A percentile compares a stretch with the other conserved stretches of the same genome.
Evolutionary conservation across 805 yeast species (phyloP).

Genomic region (Lachancea sp.): DNA sequence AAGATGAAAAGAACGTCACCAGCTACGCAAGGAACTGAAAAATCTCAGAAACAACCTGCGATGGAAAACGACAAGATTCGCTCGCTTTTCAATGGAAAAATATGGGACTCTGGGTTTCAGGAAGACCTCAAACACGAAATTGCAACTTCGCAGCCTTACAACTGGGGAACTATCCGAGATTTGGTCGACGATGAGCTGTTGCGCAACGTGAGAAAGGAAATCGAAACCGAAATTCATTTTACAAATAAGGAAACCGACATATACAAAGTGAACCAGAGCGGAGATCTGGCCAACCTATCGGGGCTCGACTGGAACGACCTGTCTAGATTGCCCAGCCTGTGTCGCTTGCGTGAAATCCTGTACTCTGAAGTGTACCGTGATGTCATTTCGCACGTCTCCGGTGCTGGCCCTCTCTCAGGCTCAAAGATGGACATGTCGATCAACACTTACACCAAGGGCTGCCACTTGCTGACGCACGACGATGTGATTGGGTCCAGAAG

Average conservation of each 20-base stretch:
- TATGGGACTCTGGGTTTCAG: slow-evolving; percentile 42
- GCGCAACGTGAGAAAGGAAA: slow-evolving; percentile 77
- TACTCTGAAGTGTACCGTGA: slow-evolving; percentile 84
- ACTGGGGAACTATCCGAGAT: slow-evolving; percentile 79
- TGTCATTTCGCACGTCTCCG: slow-evolving; percentile 67
- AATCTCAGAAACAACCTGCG: slow-evolving; percentile 7
- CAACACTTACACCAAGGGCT: slow-evolving; percentile 85
- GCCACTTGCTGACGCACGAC: slow-evolving; percentile 92
- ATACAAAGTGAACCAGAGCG: slow-evolving; percentile 85
- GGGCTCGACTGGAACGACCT: slow-evolving; percentile 76
- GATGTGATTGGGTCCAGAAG: slow-evolving; percentile 95
- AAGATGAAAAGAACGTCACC: slow-evolving; percentile 1
- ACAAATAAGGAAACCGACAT: slow-evolving; percentile 96
- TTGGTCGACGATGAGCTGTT: slow-evolving; percentile 72
- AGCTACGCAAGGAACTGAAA: background rate
- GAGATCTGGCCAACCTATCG: slow-evolving; percentile 84
- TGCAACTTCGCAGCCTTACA: slow-evolving; percentile 62
- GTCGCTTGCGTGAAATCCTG: slow-evolving; percentile 75
- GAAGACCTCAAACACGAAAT: slow-evolving; percentile 39
- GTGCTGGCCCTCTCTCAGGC: slow-evolving; percentile 88
- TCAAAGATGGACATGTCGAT: slow-evolving; percentile 85
- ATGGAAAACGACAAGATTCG: slow-evolving; percentile 31
- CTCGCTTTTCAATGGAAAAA: slow-evolving; percentile 40
- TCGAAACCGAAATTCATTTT: slow-evolving; percentile 75
- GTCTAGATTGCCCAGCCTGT: slow-evolving; percentile 65